Base-by-base conservation (phyloP, 306 rosid species). In the Acacia melanoxylon region DNA sequence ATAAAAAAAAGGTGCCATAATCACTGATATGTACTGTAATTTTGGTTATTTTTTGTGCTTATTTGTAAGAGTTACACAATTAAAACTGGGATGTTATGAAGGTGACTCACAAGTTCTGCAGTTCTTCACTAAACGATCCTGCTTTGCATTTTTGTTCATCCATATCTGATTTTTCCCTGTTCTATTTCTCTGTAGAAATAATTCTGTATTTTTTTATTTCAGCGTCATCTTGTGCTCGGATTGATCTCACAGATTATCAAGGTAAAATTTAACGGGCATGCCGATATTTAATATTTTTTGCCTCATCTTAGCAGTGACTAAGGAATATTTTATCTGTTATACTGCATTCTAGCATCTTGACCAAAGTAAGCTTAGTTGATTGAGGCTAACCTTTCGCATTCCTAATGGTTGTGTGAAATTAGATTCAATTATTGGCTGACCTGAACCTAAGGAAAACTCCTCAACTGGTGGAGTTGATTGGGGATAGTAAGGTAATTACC, bases 141-240 rank as follows among this genome's bases (percentile, higher is more conserved):
- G 10, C 45, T 72, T 71, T 44, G 20, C 37, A 13, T 14, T 37
- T 44, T 45, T 45, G 41, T 15, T 6, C 37, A 72, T 46, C 35
- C 24, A 72, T 45, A 14, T 46, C 59, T 72, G 76, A 72, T 72
- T 68, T 51, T 22, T 81, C 17, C 74, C 37, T 8, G 3, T 24
- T 71, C 13, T 14, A 72, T 46, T 45, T 4, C 59, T 46, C 59
- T 15, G 24, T 25, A 2, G 59, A 45, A 24, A 44, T 72, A 72
- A 72, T 72, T 27, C 16, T 71, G n/a, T 24, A 24, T 71, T 42
- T 69, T 69, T 87, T 69, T 56, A 72, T 88, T 90, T 83, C 99
- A 95, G 99, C 97, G 99, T 74, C 99, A 95, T 88, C 93, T 95
- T 54, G 96, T 95, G 52, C 94, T 95, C 56, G 99, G 99, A 70